These are phyloP conservation scores for Penicillium sclerotigenum DNA, from an alignment of 2,329 filamentous ascomycete species.

Conservation along the genomic window DNA sequence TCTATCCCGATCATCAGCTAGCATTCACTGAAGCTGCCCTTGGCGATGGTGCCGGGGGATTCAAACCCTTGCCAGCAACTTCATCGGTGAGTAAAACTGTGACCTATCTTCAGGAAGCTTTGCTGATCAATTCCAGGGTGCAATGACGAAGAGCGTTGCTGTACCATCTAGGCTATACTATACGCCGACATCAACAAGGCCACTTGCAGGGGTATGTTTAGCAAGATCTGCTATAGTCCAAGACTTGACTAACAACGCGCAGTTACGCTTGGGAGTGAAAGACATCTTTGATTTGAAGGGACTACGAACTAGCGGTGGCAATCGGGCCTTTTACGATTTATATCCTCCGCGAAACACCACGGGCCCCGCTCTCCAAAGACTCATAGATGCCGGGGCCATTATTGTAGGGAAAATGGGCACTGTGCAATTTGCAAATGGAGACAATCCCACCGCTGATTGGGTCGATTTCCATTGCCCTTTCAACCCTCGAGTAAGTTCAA, in stretches of 20 bases:
- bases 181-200: conserved; percentile 52
- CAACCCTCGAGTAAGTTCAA: conserved; percentile 30
- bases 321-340: conserved; percentile 56
- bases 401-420: conserved; percentile 39
- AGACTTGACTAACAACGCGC: not conserved
- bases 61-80: conserved; percentile 14
- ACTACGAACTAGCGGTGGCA: conserved; percentile 56
- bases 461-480: conserved; percentile 39
- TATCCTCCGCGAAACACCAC: conserved; percentile 49
- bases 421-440: conserved; percentile 35
- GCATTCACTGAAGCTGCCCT: conserved; percentile 51
- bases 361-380: conserved; percentile 50
- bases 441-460: conserved; percentile 31
- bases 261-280: conserved; percentile 56
- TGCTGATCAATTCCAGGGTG: conserved; percentile 2
- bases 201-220: conserved; percentile 53
- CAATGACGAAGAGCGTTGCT: conserved; percentile 42
- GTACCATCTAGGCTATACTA: conserved; percentile 63
- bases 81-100: conserved; percentile 6
- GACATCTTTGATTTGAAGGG: conserved; percentile 61
- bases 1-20: conserved; percentile 50
- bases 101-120: not conserved
- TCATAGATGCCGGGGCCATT: conserved; percentile 59
- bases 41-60: conserved; percentile 17
- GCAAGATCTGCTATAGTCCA: rapidly evolving